Percentiles rank a stretch among this genome's conserved stretches.
phyloP scores from a whole-genome alignment of 1,284 basidiomycete genomes.

The Leccinum angustisporum region DNA sequence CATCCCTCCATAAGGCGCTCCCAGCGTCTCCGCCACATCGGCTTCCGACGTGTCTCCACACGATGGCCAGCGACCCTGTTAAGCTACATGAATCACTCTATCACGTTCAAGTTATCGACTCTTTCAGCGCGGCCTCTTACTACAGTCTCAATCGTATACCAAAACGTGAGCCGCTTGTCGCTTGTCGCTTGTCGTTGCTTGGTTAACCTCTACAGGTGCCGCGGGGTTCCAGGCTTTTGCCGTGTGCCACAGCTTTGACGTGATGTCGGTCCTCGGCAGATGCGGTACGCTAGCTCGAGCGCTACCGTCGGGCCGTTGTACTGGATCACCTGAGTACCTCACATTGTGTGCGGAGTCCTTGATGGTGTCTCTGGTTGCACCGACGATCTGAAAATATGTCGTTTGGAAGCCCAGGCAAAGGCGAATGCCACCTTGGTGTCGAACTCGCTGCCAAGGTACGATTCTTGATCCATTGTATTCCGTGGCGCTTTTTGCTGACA shows the following conservation, averaged over 20 bases:
- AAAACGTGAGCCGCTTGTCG: not conserved
- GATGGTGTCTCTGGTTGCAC: no score
- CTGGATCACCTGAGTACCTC: no score
- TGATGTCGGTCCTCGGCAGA: not conserved
- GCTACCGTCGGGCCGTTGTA: no score
- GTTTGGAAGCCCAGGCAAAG: no score
- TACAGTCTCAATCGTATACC: not conserved
- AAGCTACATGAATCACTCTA: not conserved
- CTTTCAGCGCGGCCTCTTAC: not conserved
- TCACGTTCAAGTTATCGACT: not conserved
- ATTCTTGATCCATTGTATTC: no score
- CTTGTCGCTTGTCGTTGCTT: not conserved
- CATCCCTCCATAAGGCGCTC: not conserved
- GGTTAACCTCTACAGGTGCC: not conserved
- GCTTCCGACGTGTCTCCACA: not conserved
- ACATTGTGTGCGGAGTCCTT: no score
- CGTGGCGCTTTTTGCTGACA: no score
- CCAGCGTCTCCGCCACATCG: not conserved
- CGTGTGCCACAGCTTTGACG: not conserved
- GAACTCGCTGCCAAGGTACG: no score
- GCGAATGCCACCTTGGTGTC: no score
- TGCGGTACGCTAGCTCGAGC: no score
- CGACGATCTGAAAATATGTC: no score
- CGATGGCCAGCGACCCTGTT: not conserved
- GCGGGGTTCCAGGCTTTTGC: not conserved